A percentile compares a stretch with the other conserved stretches of the same genome.
Evolutionary conservation across 805 yeast genomes (phyloP).

Genomic region (Dipodascus albidus): DNA sequence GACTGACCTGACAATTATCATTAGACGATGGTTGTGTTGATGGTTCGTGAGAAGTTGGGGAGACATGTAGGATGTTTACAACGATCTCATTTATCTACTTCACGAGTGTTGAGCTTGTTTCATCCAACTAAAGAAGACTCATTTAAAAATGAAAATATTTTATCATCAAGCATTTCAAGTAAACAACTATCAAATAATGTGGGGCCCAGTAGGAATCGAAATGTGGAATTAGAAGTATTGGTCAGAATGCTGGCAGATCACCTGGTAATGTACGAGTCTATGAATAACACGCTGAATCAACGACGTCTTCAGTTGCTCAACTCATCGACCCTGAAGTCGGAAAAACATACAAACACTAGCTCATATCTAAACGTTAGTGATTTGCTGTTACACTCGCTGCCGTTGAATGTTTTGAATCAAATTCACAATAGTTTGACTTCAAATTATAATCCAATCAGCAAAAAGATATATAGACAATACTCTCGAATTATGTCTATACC

Average conservation of each 20-base stretch:
- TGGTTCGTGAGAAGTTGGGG: background rate
- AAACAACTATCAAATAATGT: constrained; percentile 12
- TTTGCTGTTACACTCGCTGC: background rate
- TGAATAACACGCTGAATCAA: constrained; percentile 15
- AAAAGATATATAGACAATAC: background rate
- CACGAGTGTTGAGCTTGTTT: background rate
- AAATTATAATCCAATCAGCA: background rate
- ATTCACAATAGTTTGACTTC: background rate
- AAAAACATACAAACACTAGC: background rate
- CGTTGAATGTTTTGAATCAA: background rate
- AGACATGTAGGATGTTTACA: background rate
- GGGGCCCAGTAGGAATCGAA: constrained; percentile 19
- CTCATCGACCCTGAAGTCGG: background rate
- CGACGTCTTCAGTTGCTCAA: background rate
- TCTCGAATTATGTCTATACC: background rate
- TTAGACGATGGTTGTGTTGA: constrained; percentile 1
- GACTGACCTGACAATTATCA: background rate
- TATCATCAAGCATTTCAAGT: background rate
- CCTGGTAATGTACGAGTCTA: constrained; percentile 19
- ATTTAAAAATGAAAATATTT: background rate
- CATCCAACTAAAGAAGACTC: background rate
- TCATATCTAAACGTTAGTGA: background rate
- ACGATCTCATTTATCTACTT: background rate
- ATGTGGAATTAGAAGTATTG: constrained; percentile 20
- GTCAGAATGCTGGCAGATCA: constrained; percentile 23